These are phyloP conservation scores for Perkinsus olseni DNA, from an alignment of 169 alveolate genomes.

Conservation along the genomic window DNA sequence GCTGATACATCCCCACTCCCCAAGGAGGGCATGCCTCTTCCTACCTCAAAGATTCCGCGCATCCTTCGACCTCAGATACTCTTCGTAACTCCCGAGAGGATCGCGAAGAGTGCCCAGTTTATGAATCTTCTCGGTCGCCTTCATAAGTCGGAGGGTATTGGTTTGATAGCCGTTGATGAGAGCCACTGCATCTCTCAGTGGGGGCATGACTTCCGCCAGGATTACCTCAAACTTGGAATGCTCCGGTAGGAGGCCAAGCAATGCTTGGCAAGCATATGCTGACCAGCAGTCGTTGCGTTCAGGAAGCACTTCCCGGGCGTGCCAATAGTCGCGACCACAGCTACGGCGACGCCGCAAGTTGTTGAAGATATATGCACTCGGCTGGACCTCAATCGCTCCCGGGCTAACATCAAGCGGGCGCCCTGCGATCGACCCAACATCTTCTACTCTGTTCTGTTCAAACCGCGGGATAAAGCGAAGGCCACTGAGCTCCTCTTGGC, in stretches of 20 bases:
- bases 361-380: conserved; percentile 42
- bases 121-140: conserved; percentile 48
- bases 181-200: conserved; percentile 96
- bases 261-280: no score
- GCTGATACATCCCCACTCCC: neutral
- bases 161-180: conserved; percentile 91
- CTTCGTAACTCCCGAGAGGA: conserved; percentile 84
- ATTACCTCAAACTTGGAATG: conserved; percentile 69
- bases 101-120: conserved; percentile 59
- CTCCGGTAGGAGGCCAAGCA: conserved; percentile 11
- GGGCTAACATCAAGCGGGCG: neutral
- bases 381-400: neutral
- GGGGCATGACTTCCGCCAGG: conserved; percentile 96
- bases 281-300: neutral
- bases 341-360: conserved; percentile 90
- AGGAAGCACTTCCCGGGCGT: conserved; percentile 72
- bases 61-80: conserved; percentile 31
- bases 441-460: neutral
- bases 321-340: conserved; percentile 91
- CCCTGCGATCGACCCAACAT: neutral
- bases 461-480: neutral
- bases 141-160: conserved; percentile 55
- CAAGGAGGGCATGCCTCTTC: neutral
- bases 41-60: neutral
- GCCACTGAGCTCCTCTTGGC: neutral